Conservation (phyloP, 2,329 filamentous ascomycete species). For the Monilinia polystroma region DNA sequence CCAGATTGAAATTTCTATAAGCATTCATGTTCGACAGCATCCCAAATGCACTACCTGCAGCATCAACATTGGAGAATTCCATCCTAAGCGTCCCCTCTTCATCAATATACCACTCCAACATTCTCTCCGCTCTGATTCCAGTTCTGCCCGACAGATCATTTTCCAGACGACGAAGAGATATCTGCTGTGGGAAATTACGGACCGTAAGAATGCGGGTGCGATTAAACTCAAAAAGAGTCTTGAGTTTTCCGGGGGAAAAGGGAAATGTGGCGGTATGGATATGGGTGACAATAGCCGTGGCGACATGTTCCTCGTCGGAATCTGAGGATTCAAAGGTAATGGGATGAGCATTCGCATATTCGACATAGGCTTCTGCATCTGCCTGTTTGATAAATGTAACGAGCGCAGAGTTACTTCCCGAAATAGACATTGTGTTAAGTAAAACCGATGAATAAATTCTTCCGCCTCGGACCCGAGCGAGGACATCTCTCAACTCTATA, state of each 20-base stretch:
- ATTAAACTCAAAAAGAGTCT: slow-evolving; percentile 6
- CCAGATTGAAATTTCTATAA: slow-evolving; percentile 26
- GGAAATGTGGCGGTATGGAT: slow-evolving; percentile 35
- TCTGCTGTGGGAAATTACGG: slow-evolving; percentile 22
- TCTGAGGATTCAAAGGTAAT: slow-evolving; percentile 24
- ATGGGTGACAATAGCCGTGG: slow-evolving; percentile 25
- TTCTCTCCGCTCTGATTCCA: slow-evolving; percentile 17
- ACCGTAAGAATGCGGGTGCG: slow-evolving; percentile 30
- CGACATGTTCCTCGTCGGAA: not conserved
- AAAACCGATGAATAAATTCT: slow-evolving; percentile 29
- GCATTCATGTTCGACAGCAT: slow-evolving; percentile 25
- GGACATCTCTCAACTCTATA: slow-evolving; percentile 32
- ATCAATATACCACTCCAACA: slow-evolving; percentile 34
- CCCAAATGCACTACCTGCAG: slow-evolving; percentile 27
- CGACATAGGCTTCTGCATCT: slow-evolving; percentile 32
- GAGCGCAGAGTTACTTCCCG: slow-evolving; percentile 28
- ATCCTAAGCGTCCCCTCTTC: slow-evolving; percentile 28
- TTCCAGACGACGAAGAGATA: slow-evolving; percentile 26
- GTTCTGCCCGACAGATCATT: slow-evolving; percentile 22
- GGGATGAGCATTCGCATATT: slow-evolving; percentile 25
- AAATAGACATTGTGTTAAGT: slow-evolving; percentile 23
- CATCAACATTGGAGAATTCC: slow-evolving; percentile 32
- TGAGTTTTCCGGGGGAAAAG: not conserved
- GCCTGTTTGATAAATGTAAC: slow-evolving; percentile 32
- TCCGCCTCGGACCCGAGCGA: slow-evolving; percentile 34